Conservation (phyloP, 2,329 filamentous ascomycete species). For the Lasiodiplodia gonubiensis region DNA sequence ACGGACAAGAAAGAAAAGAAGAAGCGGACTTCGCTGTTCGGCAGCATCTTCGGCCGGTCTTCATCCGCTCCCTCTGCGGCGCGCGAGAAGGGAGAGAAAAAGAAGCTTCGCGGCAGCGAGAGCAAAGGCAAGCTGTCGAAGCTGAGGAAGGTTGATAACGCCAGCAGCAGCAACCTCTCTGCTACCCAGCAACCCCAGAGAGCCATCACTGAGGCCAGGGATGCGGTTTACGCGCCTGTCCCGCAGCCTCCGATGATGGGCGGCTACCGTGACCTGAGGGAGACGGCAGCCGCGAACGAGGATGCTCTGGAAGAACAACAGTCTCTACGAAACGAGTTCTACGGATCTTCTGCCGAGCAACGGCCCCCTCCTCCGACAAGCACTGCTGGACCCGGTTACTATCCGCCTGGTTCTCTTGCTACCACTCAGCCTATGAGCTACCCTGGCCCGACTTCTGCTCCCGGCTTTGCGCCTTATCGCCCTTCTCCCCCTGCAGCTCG, state of each 20-base stretch:
- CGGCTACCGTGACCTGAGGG: not conserved
- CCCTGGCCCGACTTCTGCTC: not conserved
- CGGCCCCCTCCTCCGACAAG: not conserved
- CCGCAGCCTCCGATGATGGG: slow-evolving; percentile 1
- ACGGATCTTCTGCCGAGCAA: not conserved
- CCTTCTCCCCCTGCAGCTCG: not conserved
- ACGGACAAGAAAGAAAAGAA: slow-evolving; percentile 40
- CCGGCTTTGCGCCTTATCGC: not conserved
- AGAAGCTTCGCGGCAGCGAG: slow-evolving; percentile 12
- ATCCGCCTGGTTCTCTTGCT: not conserved
- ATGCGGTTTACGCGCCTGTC: slow-evolving; percentile 6
- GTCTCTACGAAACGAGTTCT: not conserved
- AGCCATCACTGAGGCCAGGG: not conserved
- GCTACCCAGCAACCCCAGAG: not conserved
- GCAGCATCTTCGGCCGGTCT: slow-evolving; percentile 49
- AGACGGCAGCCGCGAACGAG: not conserved
- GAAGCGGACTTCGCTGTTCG: slow-evolving; percentile 53
- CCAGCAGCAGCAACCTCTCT: not conserved
- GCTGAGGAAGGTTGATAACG: not conserved
- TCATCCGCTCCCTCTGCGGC: slow-evolving; percentile 41
- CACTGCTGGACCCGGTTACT: not conserved
- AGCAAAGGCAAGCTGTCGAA: slow-evolving; percentile 25
- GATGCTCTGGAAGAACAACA: not conserved
- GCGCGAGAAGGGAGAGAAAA: slow-evolving; percentile 32
- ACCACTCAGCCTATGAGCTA: not conserved